Evolutionary conservation across 2,329 filamentous ascomycete species (phyloP), one percentile per base, ranked within the genome.

Genomic region (Sporothrix euskadiensis): DNA sequence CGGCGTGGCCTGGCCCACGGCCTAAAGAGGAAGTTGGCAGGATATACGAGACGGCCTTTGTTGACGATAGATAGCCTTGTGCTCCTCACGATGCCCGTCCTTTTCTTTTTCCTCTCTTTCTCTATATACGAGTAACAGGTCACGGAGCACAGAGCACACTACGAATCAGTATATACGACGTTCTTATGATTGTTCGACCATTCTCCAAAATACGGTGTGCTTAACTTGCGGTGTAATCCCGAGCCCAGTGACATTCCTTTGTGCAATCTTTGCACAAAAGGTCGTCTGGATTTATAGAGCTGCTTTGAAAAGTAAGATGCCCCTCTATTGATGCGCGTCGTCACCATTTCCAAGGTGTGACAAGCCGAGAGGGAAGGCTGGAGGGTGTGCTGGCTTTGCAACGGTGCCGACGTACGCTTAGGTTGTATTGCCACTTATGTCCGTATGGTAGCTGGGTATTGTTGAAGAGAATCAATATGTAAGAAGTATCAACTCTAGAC

Each of bases 161-260:
- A 26, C 26, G 1, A 32, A 26, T 26, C 26, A 26, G 26, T 19
- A 59, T 32, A 35, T 35, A 35, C 30, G 35, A 56, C 52, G 1
- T 10, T 26, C 26, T 12, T 19, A 5, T 8, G 30, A 16, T 2
- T n/a, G 30, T 47, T 10, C 1, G 44, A 9, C n/a, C 39, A 6
- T 47, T 19, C 39, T 66, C 61, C n/a, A 66, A 66, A 47, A 54
- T 69, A 69, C 66, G 66, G 66, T 54, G 30, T 69, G 66, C 30
- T 30, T 14, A 69, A 39, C 66, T 54, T 69, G 66, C 66, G 66
- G 66, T 69, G 66, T 35, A 68, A 22, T 52, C 8, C 16, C 35
- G 16, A 68, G 14, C 32, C 8, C 16, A 52, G 16, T 10, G n/a
- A 30, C 39, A 44, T 65, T 47, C n/a, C 14, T 41, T 16, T 65